A percentile compares a stretch with the other conserved stretches of the same genome.
Conservation (phyloP, 176 grass and related monocot species). For the Lolium multiflorum region DNA sequence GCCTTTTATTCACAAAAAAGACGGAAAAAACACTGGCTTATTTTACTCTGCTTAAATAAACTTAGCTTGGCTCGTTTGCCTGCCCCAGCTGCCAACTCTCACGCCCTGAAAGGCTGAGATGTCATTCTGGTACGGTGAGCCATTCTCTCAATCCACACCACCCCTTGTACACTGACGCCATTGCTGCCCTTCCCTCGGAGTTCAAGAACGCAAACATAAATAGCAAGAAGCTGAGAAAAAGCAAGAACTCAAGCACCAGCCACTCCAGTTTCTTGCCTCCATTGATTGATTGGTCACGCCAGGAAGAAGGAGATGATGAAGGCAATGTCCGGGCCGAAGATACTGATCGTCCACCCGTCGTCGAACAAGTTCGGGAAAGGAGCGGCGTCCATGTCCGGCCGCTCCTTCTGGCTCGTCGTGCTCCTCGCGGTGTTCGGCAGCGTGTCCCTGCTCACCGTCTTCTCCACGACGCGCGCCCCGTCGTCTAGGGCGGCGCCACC, state of each 20-base stretch:
- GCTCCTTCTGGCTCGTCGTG: conserved; percentile 59
- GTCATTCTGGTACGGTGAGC: conserved; percentile 32
- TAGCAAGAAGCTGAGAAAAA: neutral
- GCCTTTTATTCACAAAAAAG: neutral
- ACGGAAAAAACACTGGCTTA: conserved; percentile 19
- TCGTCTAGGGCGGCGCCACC: neutral
- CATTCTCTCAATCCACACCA: conserved; percentile 26
- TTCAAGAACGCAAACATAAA: neutral
- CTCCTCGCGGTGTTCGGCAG: conserved; percentile 67
- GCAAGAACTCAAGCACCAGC: neutral
- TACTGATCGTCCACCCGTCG: conserved; percentile 44
- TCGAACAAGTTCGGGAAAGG: conserved; percentile 52
- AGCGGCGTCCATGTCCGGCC: conserved; percentile 33
- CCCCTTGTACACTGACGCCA: neutral
- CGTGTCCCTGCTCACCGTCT: conserved; percentile 73
- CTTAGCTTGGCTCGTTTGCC: neutral
- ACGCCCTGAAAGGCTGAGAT: conserved; percentile 9
- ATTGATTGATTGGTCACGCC: neutral
- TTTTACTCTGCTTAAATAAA: conserved; percentile 47
- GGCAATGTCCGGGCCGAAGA: conserved; percentile 45
- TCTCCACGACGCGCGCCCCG: conserved; percentile 52
- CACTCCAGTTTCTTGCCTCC: neutral
- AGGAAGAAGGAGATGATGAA: conserved; percentile 26
- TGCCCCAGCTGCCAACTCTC: conserved; percentile 21
- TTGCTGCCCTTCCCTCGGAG: conserved; percentile 6